phyloP scores from a whole-genome alignment of 2,329 filamentous ascomycete genomes.

The Paraphoma sp. region DNA sequence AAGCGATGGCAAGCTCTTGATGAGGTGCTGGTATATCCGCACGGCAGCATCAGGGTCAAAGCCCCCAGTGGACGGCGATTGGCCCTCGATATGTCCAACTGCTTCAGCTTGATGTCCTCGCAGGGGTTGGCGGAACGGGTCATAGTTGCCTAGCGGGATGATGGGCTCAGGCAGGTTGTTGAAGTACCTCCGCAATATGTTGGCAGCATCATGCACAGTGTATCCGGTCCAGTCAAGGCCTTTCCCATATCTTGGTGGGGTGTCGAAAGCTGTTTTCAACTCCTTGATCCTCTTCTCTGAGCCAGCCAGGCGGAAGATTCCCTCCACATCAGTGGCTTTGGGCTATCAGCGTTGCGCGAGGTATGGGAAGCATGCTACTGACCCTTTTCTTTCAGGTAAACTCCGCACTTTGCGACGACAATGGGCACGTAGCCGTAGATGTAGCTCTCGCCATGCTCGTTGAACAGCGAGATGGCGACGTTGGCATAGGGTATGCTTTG shows the following conservation, averaged over 20 bases:
- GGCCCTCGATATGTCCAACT: constrained; percentile 68
- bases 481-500: constrained; percentile 97
- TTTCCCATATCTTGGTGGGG: constrained; percentile 87
- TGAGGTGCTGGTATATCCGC: constrained; percentile 81
- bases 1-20: constrained; percentile 88
- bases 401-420: constrained; percentile 96
- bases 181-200: constrained; percentile 92
- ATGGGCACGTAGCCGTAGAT: constrained; percentile 99
- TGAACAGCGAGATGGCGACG: constrained; percentile 94
- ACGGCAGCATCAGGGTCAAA: constrained; percentile 82
- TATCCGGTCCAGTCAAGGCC: constrained; percentile 97
- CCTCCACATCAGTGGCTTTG: constrained; percentile 88
- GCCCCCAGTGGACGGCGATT: constrained; percentile 72
- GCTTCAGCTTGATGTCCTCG: constrained; percentile 72
- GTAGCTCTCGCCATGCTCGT: constrained; percentile 91
- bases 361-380: constrained; percentile 15
- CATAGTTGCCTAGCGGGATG: constrained; percentile 91
- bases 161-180: constrained; percentile 97
- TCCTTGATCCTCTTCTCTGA: constrained; percentile 99
- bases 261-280: constrained; percentile 88
- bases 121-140: constrained; percentile 86
- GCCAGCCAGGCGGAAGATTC: constrained; percentile 93
- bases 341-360: constrained; percentile 24
- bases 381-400: constrained; percentile 99
- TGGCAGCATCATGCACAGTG: constrained; percentile 97